Conservation (phyloP, 495 filamentous ascomycete genomes). For the Aspergillus sparsus region DNA sequence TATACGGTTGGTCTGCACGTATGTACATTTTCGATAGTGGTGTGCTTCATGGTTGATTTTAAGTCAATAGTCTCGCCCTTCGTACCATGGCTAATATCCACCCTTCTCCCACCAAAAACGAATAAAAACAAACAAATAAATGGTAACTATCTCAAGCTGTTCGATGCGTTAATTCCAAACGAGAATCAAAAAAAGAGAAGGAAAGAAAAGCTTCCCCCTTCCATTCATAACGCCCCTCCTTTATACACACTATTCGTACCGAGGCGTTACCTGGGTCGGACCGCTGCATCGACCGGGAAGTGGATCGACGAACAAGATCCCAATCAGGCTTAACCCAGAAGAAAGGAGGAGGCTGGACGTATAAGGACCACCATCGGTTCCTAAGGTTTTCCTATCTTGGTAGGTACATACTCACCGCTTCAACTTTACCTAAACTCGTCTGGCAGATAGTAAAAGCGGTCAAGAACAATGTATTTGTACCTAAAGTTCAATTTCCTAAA, state of each 20-base stretch:
- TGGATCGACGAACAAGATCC: slow-evolving; percentile 24
- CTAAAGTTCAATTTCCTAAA: slow-evolving; percentile 1
- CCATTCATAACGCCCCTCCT: slow-evolving; percentile 1
- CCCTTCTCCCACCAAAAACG: too few species aligned
- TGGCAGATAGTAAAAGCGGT: slow-evolving; percentile 30
- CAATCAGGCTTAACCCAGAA: slow-evolving; percentile 14
- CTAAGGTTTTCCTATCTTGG: slow-evolving; percentile 1
- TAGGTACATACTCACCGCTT: slow-evolving; percentile 20
- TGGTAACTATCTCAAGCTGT: too few species aligned
- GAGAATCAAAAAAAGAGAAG: background rate
- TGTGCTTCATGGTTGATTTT: background rate
- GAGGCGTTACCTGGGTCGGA: slow-evolving; percentile 30
- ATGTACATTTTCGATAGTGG: slow-evolving; percentile 15
- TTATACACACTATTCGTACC: background rate
- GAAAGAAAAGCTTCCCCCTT: slow-evolving; percentile 6
- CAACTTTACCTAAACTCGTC: background rate
- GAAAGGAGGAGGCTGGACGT: slow-evolving; percentile 27
- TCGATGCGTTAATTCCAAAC: too few species aligned
- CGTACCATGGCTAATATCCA: background rate
- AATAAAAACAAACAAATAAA: too few species aligned
- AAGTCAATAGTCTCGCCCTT: slow-evolving; percentile 14
- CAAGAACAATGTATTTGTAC: slow-evolving; percentile 16
- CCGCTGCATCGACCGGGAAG: slow-evolving; percentile 32
- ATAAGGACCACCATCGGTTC: slow-evolving; percentile 13
- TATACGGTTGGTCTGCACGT: slow-evolving; percentile 15